phyloP scores from a whole-genome alignment of 1,284 basidiomycete species.

The Leccinum griseonigrum region DNA sequence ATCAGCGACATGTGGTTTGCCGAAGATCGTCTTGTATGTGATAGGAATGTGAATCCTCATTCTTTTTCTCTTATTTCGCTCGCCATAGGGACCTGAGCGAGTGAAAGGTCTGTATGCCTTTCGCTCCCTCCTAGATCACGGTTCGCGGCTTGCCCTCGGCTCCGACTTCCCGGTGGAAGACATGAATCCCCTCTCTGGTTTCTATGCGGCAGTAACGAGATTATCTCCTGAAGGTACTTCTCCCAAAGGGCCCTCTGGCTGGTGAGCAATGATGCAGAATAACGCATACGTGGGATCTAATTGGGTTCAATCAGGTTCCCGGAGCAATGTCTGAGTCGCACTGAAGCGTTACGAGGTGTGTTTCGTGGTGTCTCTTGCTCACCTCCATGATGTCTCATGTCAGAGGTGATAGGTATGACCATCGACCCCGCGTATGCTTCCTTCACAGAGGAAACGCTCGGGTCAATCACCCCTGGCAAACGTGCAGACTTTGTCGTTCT shows the following conservation, averaged over 20 bases:
- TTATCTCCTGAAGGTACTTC: constrained; percentile 70
- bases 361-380: constrained; percentile 31
- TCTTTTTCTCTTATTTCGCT: background rate
- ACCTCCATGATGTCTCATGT: constrained; percentile 4
- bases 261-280: constrained; percentile 45
- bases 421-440: constrained; percentile 85
- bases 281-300: background rate
- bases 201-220: constrained; percentile 84
- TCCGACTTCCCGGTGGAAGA: constrained; percentile 90
- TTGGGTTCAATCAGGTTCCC: constrained; percentile 61
- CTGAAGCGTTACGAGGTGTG: constrained; percentile 65
- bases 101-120: constrained; percentile 88
- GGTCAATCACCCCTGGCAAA: constrained; percentile 75
- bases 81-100: constrained; percentile 70
- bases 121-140: constrained; percentile 62
- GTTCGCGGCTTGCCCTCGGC: constrained; percentile 68
- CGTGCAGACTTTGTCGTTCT: constrained; percentile 82
- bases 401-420: constrained; percentile 52
- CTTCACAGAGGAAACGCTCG: constrained; percentile 72
- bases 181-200: constrained; percentile 73
- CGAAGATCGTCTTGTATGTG: constrained; percentile 69
- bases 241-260: constrained; percentile 80
- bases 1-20: constrained; percentile 91
- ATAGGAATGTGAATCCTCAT: background rate
- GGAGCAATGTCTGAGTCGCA: constrained; percentile 70